phyloP scores from a whole-genome alignment of 1,284 basidiomycete species.

The Tilletia horrida region DNA sequence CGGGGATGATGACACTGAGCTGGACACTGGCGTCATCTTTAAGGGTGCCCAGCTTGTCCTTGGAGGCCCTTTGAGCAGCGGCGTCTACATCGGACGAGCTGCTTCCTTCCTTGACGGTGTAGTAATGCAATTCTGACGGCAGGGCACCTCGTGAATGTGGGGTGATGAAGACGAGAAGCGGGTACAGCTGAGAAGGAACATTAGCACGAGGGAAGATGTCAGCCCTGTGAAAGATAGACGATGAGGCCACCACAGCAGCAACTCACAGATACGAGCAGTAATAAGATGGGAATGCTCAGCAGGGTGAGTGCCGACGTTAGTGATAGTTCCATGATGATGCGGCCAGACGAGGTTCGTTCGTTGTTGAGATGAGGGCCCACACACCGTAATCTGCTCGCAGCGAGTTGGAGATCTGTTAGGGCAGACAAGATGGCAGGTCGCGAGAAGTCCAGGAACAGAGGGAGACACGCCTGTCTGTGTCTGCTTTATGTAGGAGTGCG shows the following conservation, averaged over 20 bases:
- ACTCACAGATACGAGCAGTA: slow-evolving; percentile 18
- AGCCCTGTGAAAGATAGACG: not conserved
- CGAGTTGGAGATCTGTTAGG: no score
- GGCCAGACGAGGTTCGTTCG: no score
- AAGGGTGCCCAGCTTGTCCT: slow-evolving; percentile 28
- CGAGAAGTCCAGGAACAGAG: no score
- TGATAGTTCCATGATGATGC: not conserved
- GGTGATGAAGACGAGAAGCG: slow-evolving; percentile 14
- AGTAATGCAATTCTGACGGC: slow-evolving; percentile 8
- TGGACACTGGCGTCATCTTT: slow-evolving; percentile 59
- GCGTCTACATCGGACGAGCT: not conserved
- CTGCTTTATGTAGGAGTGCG: not conserved
- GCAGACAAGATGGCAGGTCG: no score
- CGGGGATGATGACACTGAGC: slow-evolving; percentile 78
- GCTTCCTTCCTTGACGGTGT: not conserved
- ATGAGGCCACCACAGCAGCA: not conserved
- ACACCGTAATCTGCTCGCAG: no score
- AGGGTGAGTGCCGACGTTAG: not conserved
- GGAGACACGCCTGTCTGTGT: not conserved
- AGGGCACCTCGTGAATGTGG: slow-evolving; percentile 5
- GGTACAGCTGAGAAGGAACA: not conserved
- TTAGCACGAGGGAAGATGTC: not conserved
- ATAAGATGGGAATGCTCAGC: not conserved
- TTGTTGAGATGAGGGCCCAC: no score
- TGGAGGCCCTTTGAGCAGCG: not conserved